Evolutionary conservation across 306 rosid genomes (phyloP).

Genomic region (Delonix regia): DNA sequence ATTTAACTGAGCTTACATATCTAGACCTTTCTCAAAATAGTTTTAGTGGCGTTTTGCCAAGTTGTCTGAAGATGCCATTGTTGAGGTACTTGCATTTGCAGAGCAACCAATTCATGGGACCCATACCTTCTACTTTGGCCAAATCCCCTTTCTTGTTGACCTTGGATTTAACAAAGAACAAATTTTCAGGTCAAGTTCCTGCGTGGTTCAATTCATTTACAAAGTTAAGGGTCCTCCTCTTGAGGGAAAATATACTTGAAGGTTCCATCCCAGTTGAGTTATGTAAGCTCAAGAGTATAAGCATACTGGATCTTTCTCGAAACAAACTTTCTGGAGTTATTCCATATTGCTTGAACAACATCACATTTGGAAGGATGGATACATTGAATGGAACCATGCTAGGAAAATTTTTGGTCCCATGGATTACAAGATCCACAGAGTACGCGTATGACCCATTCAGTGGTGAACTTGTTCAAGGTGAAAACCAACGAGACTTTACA

Average conservation of each 20-base stretch:
- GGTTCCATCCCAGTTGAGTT: slow-evolving; percentile 15
- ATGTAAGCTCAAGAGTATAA: background rate
- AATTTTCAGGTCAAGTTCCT: slow-evolving; percentile 28
- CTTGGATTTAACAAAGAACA: slow-evolving; percentile 27
- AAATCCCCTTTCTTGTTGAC: background rate
- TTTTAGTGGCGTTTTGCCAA: background rate
- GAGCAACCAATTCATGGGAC: background rate
- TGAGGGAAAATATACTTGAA: slow-evolving; percentile 20
- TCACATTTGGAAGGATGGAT: background rate
- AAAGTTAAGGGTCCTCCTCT: slow-evolving; percentile 3
- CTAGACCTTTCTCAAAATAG: background rate
- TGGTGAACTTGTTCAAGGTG: background rate
- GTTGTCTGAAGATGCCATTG: background rate
- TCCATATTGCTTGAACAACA: background rate
- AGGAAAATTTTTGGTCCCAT: background rate
- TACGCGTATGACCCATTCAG: background rate
- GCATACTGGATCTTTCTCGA: slow-evolving; percentile 17
- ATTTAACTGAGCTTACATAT: background rate
- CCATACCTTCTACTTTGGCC: background rate
- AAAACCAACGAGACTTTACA: background rate
- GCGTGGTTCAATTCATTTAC: background rate
- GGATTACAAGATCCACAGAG: background rate
- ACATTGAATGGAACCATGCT: background rate
- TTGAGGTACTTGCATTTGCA: background rate
- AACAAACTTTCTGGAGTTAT: background rate